Conservation (phyloP, 805 yeast species). For the Brettanomyces nanus region DNA sequence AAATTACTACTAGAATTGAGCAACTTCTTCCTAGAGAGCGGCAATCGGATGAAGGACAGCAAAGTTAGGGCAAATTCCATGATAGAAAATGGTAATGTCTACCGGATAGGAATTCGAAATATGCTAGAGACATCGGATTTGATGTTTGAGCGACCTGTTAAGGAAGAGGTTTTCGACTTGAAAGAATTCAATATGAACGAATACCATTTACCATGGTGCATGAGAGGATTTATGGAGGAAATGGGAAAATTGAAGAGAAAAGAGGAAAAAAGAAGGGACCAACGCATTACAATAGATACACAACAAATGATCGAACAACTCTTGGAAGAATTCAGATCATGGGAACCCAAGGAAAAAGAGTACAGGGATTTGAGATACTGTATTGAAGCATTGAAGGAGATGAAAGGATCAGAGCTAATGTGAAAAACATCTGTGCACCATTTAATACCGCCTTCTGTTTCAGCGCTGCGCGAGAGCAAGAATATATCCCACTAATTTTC, state of each 20-base stretch:
- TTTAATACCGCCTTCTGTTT: too few relatives aligned
- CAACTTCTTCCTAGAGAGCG: constrained; percentile 63
- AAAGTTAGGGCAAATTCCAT: constrained; percentile 17
- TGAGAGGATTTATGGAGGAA: constrained; percentile 76
- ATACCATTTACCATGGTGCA: constrained; percentile 86
- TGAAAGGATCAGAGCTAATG: constrained; percentile 8
- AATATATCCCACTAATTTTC: not conserved
- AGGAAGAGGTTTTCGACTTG: constrained; percentile 25
- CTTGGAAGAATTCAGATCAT: constrained; percentile 57
- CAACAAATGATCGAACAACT: constrained; percentile 31
- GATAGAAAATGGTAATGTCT: constrained; percentile 66
- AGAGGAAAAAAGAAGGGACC: constrained; percentile 16
- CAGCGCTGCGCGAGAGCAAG: constrained; percentile 1
- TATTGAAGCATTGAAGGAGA: constrained; percentile 22
- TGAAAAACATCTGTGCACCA: too few relatives aligned
- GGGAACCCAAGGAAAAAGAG: constrained; percentile 80
- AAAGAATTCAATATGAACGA: constrained; percentile 67
- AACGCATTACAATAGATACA: constrained; percentile 30
- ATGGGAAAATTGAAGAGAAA: constrained; percentile 33
- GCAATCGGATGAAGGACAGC: not conserved
- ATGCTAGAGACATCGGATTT: constrained; percentile 69
- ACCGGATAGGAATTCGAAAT: constrained; percentile 64
- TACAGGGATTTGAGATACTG: constrained; percentile 70
- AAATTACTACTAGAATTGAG: constrained; percentile 52
- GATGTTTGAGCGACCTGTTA: constrained; percentile 27